Percentiles rank a stretch among this genome's conserved stretches.
phyloP scores from a whole-genome alignment of 306 rosid species.

The Chamaecrista fasciculata region DNA sequence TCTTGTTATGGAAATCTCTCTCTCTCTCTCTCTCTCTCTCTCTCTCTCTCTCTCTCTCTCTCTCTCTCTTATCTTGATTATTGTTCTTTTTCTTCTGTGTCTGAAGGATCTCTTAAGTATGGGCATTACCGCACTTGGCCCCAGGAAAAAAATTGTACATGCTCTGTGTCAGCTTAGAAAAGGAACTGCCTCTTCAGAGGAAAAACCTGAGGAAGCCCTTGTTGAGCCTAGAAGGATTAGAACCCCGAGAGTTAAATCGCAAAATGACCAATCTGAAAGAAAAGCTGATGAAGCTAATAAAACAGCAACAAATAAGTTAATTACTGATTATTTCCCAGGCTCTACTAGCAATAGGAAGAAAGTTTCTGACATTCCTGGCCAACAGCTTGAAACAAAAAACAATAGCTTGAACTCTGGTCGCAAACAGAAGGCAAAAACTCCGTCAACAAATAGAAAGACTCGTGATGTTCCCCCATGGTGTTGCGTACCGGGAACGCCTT shows the following conservation, averaged over 20 bases:
- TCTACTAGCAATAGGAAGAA: conserved; percentile 52
- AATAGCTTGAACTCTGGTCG: conserved; percentile 35
- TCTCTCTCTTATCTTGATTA: not conserved
- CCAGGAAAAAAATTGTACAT: conserved; percentile 78
- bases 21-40: too few species aligned
- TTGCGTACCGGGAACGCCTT: conserved; percentile 83
- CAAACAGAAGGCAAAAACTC: conserved; percentile 41
- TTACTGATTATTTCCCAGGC: conserved; percentile 80
- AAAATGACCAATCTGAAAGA: conserved; percentile 39
- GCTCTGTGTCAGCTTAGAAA: conserved; percentile 66
- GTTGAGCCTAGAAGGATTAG: conserved; percentile 39
- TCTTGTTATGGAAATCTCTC: not conserved
- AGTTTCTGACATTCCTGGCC: conserved; percentile 35
- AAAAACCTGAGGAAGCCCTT: conserved; percentile 29
- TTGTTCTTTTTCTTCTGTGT: not conserved
- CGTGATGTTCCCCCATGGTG: conserved; percentile 82
- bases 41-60: too few species aligned
- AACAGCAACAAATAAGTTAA: conserved; percentile 65
- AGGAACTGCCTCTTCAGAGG: conserved; percentile 34
- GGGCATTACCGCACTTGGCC: conserved; percentile 85
- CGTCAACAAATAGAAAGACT: conserved; percentile 43
- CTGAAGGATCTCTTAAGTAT: conserved; percentile 72
- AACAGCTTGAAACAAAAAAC: conserved; percentile 36
- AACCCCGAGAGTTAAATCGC: conserved; percentile 39
- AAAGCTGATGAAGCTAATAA: conserved; percentile 42